Conservation (phyloP, 441 rosid genomes). For the Omphalea diandra region DNA sequence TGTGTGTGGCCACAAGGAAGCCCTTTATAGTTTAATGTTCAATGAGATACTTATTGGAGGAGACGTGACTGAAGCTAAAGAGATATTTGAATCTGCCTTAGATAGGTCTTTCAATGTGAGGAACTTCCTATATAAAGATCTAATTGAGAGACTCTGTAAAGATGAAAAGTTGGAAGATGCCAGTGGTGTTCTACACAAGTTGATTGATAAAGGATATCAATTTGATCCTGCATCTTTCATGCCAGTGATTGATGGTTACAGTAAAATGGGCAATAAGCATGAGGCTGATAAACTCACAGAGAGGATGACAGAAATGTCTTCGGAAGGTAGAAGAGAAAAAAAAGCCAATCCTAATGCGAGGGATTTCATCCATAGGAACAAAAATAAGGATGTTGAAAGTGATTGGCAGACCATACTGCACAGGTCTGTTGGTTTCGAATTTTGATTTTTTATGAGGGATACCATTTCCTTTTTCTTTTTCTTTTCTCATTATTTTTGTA, state of each 20-base stretch:
- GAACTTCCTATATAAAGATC: slow-evolving; percentile 62
- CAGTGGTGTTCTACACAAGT: slow-evolving; percentile 49
- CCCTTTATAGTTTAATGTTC: slow-evolving; percentile 74
- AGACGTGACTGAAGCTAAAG: slow-evolving; percentile 59
- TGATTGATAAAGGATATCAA: slow-evolving; percentile 65
- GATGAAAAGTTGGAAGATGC: slow-evolving; percentile 65
- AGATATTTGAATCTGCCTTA: slow-evolving; percentile 67
- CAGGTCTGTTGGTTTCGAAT: slow-evolving; percentile 47
- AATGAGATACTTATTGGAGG: slow-evolving; percentile 71
- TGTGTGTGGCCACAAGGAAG: slow-evolving; percentile 80
- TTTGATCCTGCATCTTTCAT: slow-evolving; percentile 87
- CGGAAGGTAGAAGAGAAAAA: slow-evolving; percentile 30
- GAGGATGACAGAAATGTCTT: slow-evolving; percentile 86
- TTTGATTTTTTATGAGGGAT: not conserved
- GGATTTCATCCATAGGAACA: slow-evolving; percentile 30
- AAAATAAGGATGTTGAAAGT: slow-evolving; percentile 38
- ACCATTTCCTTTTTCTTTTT: not conserved
- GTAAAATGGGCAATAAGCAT: slow-evolving; percentile 60
- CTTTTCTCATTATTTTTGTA: not conserved
- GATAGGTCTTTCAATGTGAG: slow-evolving; percentile 62
- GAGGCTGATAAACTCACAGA: slow-evolving; percentile 75
- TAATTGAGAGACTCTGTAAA: slow-evolving; percentile 68
- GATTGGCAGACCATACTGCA: slow-evolving; percentile 67
- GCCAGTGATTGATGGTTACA: slow-evolving; percentile 86
- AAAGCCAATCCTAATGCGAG: slow-evolving; percentile 37